Base-by-base conservation (phyloP, 805 yeast species). In the Yarrowia hollandica region DNA sequence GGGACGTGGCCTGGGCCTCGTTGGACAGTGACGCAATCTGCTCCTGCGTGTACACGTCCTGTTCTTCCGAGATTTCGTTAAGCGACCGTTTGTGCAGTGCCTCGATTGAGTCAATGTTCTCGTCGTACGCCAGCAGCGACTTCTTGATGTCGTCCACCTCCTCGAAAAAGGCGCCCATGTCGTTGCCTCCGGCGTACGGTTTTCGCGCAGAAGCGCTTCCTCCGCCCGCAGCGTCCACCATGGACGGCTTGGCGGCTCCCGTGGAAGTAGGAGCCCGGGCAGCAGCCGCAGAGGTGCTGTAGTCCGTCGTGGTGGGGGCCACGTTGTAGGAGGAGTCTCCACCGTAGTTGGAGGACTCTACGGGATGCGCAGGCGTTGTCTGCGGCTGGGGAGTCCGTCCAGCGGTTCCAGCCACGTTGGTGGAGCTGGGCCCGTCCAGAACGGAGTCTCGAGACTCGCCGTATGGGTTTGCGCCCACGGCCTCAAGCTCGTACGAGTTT, bases 1-100 rank as follows among this genome's bases (percentile, higher is more conserved):
- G 79, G 69, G 92, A 96, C 67, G 89, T 78, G 55, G 88, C 81
- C 48, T 87, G 80, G 5, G 96, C 88, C 71, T 90, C 95, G 52
- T 86, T 76, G 56, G 85, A 84, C 61, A 88, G 78, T 62, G 81
- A 77, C 69, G 90, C 96, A 61, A 94, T 79, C 72, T 88, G 90
- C 63, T 80, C 79, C 72, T 90, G 84, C 61, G 83, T 77, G 67
- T 82, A 80, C 60, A 80, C 81, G 68, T 86, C 87, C 48, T 65
- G 61, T 67, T 82, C 84, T 62, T 84, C 86, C 66, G 84, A 85
- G 62, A 87, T 82, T 64, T 88, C 94, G 63, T 83, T 84, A 67
- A 89, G 75, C 38, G 89, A 75, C 65, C 84, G 81, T 68, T 79
- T 78, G 74, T 89, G 96, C 66, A 84, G 79, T 60, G 79, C 77